phyloP scores from a whole-genome alignment of 768 basidiomycete species.

The Russula sp. region DNA sequence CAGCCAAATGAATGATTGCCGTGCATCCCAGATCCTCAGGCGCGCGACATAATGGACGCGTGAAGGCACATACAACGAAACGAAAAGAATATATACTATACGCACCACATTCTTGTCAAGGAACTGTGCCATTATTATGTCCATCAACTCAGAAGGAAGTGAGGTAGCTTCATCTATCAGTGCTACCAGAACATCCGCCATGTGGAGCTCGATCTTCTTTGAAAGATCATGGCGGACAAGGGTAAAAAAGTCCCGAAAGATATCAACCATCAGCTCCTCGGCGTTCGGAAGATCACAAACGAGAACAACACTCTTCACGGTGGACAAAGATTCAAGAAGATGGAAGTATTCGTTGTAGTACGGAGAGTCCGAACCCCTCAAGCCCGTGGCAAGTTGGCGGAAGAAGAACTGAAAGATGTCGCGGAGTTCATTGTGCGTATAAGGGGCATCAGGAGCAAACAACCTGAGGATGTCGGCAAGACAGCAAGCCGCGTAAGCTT shows the following conservation, averaged over 20 bases:
- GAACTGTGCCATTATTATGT: slow-evolving; percentile 81
- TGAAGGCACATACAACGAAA: neutral
- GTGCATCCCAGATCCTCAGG: neutral
- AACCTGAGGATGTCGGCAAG: slow-evolving; percentile 89
- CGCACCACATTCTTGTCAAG: slow-evolving; percentile 68
- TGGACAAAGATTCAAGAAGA: slow-evolving; percentile 87
- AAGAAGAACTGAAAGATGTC: slow-evolving; percentile 98
- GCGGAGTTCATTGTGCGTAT: slow-evolving; percentile 79
- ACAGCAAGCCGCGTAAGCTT: slow-evolving; percentile 91
- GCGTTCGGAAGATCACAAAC: slow-evolving; percentile 86
- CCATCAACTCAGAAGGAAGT: slow-evolving; percentile 74
- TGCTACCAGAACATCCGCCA: slow-evolving; percentile 86
- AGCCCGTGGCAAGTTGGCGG: slow-evolving; percentile 68
- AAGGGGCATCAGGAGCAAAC: slow-evolving; percentile 96
- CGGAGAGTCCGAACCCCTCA: slow-evolving; percentile 69
- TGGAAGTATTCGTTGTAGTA: slow-evolving; percentile 94
- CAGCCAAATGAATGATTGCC: neutral
- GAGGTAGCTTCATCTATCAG: slow-evolving; percentile 81
- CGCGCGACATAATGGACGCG: neutral
- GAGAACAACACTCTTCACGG: slow-evolving; percentile 91
- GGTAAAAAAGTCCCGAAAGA: slow-evolving; percentile 79
- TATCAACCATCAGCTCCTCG: slow-evolving; percentile 76
- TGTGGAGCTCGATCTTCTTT: slow-evolving; percentile 79
- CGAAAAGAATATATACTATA: slow-evolving; percentile 29
- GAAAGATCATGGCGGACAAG: slow-evolving; percentile 68